A percentile compares a stretch with the other conserved stretches of the same genome.
Conservation (phyloP, 805 yeast species). For the Zygosaccharomyces gambellarensis region DNA sequence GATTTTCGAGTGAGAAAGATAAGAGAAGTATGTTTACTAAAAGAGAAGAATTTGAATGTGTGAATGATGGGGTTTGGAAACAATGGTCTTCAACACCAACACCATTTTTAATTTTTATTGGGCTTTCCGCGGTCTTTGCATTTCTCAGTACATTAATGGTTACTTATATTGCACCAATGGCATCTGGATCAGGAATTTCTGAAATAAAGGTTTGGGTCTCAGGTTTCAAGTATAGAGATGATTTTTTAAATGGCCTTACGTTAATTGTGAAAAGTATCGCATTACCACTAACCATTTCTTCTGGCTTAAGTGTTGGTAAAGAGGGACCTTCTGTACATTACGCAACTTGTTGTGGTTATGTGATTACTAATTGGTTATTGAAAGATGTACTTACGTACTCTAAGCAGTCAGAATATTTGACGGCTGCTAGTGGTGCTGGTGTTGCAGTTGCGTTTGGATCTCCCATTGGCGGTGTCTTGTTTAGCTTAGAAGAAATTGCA, state of each 20-base stretch:
- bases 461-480: conserved; percentile 94
- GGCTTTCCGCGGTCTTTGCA: conserved; percentile 58
- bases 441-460: conserved; percentile 98
- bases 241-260: conserved; percentile 71
- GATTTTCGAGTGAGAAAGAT: conserved; percentile 30
- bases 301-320: conserved; percentile 91
- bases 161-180: conserved; percentile 69
- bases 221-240: conserved; percentile 70
- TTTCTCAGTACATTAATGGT: conserved; percentile 64
- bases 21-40: conserved; percentile 14
- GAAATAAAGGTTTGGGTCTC: conserved; percentile 93
- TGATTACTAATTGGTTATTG: conserved; percentile 53
- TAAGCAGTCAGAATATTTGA: conserved; percentile 41
- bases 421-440: conserved; percentile 96
- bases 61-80: conserved; percentile 50
- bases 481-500: conserved; percentile 82
- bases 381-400: conserved; percentile 34
- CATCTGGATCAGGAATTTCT: conserved; percentile 96
- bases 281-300: conserved; percentile 84
- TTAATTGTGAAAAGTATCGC: conserved; percentile 71
- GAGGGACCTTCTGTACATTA: conserved; percentile 99
- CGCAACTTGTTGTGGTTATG: conserved; percentile 92
- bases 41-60: conserved; percentile 44
- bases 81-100: conserved; percentile 49
- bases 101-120: conserved; percentile 54